phyloP scores from a whole-genome alignment of 1,284 basidiomycete genomes.

The Lentinula novae-zelandiae region DNA sequence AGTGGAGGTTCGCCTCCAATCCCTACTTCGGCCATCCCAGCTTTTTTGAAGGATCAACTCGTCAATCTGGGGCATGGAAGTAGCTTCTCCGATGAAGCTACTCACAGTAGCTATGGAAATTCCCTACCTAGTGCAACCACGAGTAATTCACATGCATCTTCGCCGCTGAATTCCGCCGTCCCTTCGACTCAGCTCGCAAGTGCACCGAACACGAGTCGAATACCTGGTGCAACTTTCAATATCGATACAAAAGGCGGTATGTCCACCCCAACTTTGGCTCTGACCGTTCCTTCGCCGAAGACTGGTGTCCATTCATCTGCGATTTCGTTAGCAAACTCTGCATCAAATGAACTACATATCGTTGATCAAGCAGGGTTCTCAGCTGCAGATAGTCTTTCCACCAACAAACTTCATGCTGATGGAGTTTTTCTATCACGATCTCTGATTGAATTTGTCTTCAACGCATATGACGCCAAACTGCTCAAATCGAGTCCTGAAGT shows the following conservation, averaged over 20 bases:
- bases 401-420: slow-evolving; percentile 24
- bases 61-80: background rate
- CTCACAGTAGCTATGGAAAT: background rate
- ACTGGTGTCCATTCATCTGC: background rate
- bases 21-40: slow-evolving; percentile 7
- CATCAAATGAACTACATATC: slow-evolving; percentile 2
- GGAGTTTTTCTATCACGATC: slow-evolving; percentile 23
- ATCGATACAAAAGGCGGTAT: background rate
- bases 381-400: background rate
- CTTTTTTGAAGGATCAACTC: slow-evolving; percentile 11
- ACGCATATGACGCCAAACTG: slow-evolving; percentile 12
- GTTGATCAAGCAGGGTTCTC: background rate
- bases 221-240: background rate
- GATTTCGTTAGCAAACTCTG: background rate
- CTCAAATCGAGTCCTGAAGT: slow-evolving; percentile 3
- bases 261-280: background rate
- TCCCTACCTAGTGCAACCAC: slow-evolving; percentile 9
- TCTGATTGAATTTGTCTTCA: slow-evolving; percentile 11
- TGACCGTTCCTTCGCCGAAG: slow-evolving; percentile 12
- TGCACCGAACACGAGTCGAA: background rate
- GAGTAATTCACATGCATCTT: background rate
- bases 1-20: slow-evolving; percentile 5
- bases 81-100: background rate
- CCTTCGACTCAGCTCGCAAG: background rate
- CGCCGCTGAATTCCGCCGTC: background rate